phyloP scores from a whole-genome alignment of 352 stramenopile species.

The Phytophthora colocasiae region DNA sequence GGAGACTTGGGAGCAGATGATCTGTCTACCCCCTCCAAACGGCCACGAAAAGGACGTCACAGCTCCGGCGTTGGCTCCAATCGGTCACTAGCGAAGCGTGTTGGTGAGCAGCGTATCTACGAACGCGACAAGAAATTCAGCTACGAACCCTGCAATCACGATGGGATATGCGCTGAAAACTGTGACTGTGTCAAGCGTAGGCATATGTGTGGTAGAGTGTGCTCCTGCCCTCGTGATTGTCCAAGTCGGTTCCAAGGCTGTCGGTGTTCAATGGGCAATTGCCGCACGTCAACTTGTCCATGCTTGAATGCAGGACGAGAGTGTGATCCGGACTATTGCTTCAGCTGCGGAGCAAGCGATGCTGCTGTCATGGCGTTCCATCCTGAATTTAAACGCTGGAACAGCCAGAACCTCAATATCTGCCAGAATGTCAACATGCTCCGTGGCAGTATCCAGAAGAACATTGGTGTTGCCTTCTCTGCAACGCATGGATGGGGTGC shows the following conservation, averaged over 20 bases:
- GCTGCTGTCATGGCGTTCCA: slow-evolving; percentile 60
- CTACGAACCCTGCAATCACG: slow-evolving; percentile 72
- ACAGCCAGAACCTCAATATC: slow-evolving; percentile 45
- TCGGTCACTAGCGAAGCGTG: slow-evolving; percentile 38
- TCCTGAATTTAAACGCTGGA: slow-evolving; percentile 24
- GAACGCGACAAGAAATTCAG: slow-evolving; percentile 60
- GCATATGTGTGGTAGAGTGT: slow-evolving; percentile 70
- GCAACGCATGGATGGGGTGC: slow-evolving; percentile 75
- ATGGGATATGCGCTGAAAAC: slow-evolving; percentile 52
- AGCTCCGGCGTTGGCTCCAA: slow-evolving; percentile 20
- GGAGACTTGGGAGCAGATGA: slow-evolving; percentile 26
- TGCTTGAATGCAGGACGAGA: slow-evolving; percentile 64
- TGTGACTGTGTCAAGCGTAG: slow-evolving; percentile 64
- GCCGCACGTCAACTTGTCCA: slow-evolving; percentile 59
- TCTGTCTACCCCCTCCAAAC: slow-evolving; percentile 15
- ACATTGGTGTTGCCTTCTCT: slow-evolving; percentile 74
- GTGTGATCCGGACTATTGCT: slow-evolving; percentile 81
- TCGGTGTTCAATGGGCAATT: slow-evolving; percentile 61
- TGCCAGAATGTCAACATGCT: slow-evolving; percentile 77
- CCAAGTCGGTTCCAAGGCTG: slow-evolving; percentile 74
- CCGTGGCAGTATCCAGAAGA: slow-evolving; percentile 56
- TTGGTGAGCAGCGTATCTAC: slow-evolving; percentile 46
- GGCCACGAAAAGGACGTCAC: slow-evolving; percentile 22
- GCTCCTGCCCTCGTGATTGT: slow-evolving; percentile 67
- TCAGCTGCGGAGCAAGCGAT: slow-evolving; percentile 72